Conservation (phyloP, 2,329 filamentous ascomycete genomes). For the Macrophomina tecta region DNA sequence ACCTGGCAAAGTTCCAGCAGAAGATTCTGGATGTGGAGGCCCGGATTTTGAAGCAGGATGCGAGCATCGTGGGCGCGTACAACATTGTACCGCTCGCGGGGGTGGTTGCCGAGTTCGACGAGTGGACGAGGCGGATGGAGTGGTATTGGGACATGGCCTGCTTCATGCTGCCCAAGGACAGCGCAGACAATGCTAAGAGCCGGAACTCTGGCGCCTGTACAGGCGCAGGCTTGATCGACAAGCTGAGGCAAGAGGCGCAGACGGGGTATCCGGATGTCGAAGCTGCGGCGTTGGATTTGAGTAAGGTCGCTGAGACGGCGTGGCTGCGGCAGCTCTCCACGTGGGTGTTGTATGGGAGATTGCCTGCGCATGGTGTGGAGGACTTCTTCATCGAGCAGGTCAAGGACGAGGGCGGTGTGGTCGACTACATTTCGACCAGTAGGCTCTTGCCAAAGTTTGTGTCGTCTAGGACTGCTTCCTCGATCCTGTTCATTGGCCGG, state of each 20-base stretch:
- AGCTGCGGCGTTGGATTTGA: slow-evolving; percentile 72
- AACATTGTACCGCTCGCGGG: slow-evolving; percentile 90
- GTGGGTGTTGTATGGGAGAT: slow-evolving; percentile 87
- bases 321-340: slow-evolving; percentile 91
- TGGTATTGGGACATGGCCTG: slow-evolving; percentile 80
- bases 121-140: slow-evolving; percentile 81
- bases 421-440: slow-evolving; percentile 57
- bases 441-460: slow-evolving; percentile 81
- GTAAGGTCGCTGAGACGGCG: slow-evolving; percentile 80
- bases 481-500: slow-evolving; percentile 88
- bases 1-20: slow-evolving; percentile 80
- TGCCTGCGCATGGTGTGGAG: slow-evolving; percentile 76
- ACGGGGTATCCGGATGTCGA: slow-evolving; percentile 91
- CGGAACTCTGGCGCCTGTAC: slow-evolving; percentile 53
- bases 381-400: slow-evolving; percentile 77
- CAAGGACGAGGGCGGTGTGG: slow-evolving; percentile 44
- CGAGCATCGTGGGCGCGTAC: slow-evolving; percentile 84
- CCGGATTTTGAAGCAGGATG: slow-evolving; percentile 75
- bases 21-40: slow-evolving; percentile 86
- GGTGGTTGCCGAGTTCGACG: slow-evolving; percentile 82
- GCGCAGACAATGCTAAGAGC: slow-evolving; percentile 29
- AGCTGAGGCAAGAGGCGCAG: slow-evolving; percentile 74
- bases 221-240: slow-evolving; percentile 78
- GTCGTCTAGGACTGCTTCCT: slow-evolving; percentile 72
- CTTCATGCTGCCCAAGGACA: slow-evolving; percentile 64